Conservation (phyloP, 2,329 filamentous ascomycete genomes). For the Aspergillus sp. region DNA sequence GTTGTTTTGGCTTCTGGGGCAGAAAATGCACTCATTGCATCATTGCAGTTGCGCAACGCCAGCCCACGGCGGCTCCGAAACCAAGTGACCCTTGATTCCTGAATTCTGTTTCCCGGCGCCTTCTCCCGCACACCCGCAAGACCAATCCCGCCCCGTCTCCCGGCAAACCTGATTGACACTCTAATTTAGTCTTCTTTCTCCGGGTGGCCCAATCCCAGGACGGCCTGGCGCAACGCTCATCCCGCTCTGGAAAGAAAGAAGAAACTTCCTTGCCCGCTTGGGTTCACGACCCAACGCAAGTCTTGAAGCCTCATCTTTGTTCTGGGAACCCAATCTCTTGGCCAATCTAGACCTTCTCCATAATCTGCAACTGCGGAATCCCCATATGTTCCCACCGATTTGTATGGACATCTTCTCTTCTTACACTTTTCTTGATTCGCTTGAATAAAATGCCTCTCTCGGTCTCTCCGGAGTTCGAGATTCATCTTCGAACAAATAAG, state of each 20-base stretch:
- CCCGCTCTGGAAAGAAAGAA: not conserved
- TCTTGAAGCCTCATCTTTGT: conserved; percentile 22
- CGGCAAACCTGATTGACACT: not conserved
- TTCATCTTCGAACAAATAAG: not conserved
- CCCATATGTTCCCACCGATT: not conserved
- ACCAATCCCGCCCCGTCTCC: not conserved
- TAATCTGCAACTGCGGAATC: not conserved
- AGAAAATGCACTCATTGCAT: conserved; percentile 16
- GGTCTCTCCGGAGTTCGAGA: not conserved
- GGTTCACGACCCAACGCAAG: conserved; percentile 19
- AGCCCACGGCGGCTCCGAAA: conserved; percentile 15
- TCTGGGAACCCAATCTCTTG: conserved; percentile 20
- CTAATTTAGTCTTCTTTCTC: not conserved
- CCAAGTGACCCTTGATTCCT: not conserved
- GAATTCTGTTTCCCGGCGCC: not conserved
- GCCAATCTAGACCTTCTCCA: conserved; percentile 5
- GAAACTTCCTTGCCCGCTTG: not conserved
- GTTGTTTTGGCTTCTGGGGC: conserved; percentile 14
- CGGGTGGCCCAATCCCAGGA: conserved; percentile 8
- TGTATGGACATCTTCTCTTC: not conserved
- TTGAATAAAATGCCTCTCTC: not conserved
- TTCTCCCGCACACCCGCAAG: conserved; percentile 2
- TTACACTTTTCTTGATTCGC: not conserved
- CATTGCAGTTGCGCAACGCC: not conserved
- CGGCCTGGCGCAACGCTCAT: not conserved